Conservation (phyloP, 139 green algal genomes). For the Chlamydomonas sp. region DNA sequence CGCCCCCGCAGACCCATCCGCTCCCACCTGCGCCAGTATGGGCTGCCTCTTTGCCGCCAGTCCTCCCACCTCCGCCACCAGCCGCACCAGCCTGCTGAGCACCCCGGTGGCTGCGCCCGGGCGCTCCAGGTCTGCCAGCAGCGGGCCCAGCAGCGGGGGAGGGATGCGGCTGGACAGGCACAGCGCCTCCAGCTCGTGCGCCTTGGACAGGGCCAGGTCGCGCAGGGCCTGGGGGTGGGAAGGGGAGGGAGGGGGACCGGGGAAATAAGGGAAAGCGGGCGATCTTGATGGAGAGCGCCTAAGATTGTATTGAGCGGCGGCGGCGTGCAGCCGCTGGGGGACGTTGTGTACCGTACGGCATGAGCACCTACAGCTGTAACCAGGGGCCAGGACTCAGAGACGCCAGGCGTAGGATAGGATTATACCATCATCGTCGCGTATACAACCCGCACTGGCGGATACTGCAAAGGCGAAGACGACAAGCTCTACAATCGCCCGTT, state of each 20-base stretch:
- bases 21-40: slow-evolving; percentile 44
- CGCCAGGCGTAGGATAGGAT: too few relatives aligned
- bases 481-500: too few relatives aligned
- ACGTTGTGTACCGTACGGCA: too few relatives aligned
- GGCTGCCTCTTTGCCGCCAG: slow-evolving; percentile 45
- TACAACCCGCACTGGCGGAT: too few relatives aligned
- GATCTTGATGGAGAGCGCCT: neutral
- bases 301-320: neutral
- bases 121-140: slow-evolving; percentile 37
- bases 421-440: too few relatives aligned
- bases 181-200: slow-evolving; percentile 55
- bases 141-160: slow-evolving; percentile 38
- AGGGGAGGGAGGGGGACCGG: neutral
- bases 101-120: slow-evolving; percentile 24
- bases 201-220: slow-evolving; percentile 58
- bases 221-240: slow-evolving; percentile 49
- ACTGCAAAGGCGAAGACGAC: too few relatives aligned
- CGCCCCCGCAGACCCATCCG: too few relatives aligned
- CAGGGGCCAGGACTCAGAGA: too few relatives aligned
- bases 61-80: slow-evolving; percentile 57
- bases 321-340: neutral
- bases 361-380: too few relatives aligned
- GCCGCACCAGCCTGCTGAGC: slow-evolving; percentile 63
- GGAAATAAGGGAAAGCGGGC: neutral
- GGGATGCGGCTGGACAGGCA: slow-evolving; percentile 58